A percentile compares a stretch with the other conserved stretches of the same genome.
Conservation (phyloP, 768 basidiomycete species). For the Boletus speciosus region DNA sequence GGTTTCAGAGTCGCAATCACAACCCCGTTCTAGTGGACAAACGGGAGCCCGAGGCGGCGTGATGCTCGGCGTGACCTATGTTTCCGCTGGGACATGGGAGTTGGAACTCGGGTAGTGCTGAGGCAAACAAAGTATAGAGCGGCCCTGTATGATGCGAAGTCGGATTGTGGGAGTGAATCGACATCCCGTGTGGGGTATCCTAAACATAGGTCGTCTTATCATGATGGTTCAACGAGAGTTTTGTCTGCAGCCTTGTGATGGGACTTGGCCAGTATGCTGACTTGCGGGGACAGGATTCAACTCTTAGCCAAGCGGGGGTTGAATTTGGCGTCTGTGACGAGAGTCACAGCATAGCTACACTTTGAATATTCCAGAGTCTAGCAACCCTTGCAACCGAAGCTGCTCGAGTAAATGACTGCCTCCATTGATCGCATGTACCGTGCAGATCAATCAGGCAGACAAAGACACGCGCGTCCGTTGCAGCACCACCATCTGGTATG, state of each 20-base stretch:
- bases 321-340: too few species aligned
- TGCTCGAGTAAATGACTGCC: background rate
- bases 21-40: background rate
- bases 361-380: too few species aligned
- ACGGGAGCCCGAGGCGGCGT: background rate
- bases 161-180: background rate
- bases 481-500: conserved; percentile 2
- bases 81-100: conserved; percentile 1
- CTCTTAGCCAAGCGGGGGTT: too few species aligned
- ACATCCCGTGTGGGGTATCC: background rate
- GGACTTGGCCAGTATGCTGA: background rate
- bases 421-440: conserved; percentile 4
- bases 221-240: background rate
- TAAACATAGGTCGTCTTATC: conserved; percentile 7
- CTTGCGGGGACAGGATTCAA: background rate
- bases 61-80: background rate
- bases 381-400: too few species aligned
- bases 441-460: conserved; percentile 2
- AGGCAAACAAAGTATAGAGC: conserved; percentile 3
- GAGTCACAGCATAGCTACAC: too few species aligned
- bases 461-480: background rate
- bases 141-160: background rate
- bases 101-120: background rate
- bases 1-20: background rate
- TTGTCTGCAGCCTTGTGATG: background rate